phyloP scores from a whole-genome alignment of 78 protist genomes.

The Acrasis kona region DNA sequence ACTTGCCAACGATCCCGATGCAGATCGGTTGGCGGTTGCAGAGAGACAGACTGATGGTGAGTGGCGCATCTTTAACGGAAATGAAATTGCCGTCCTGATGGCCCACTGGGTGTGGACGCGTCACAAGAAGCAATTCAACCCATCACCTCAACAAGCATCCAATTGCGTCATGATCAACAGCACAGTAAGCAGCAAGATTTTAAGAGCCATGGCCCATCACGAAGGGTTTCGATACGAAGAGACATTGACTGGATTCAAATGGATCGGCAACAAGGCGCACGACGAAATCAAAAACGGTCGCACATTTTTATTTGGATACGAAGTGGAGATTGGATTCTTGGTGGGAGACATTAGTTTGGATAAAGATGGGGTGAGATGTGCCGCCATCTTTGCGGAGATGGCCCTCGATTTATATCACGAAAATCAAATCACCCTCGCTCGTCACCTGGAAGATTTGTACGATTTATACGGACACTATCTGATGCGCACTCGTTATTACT shows the following conservation, averaged over 20 bases:
- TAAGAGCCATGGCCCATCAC: slow-evolving; percentile 61
- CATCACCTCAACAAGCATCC: neutral
- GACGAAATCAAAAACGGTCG: slow-evolving; percentile 48
- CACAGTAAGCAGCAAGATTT: slow-evolving; percentile 79
- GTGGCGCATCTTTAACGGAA: slow-evolving; percentile 91
- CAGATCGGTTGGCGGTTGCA: slow-evolving; percentile 93
- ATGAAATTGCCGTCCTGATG: slow-evolving; percentile 88
- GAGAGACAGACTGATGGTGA: slow-evolving; percentile 61
- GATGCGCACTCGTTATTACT: slow-evolving; percentile 43
- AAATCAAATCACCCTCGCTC: slow-evolving; percentile 31
- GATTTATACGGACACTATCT: slow-evolving; percentile 23
- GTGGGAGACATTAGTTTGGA: slow-evolving; percentile 61
- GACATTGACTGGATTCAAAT: slow-evolving; percentile 96
- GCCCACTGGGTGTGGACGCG: slow-evolving; percentile 74
- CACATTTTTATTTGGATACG: slow-evolving; percentile 71
- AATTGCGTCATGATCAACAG: slow-evolving; percentile 60
- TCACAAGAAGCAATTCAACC: neutral
- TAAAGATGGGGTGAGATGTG: slow-evolving; percentile 93
- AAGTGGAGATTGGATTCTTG: slow-evolving; percentile 73
- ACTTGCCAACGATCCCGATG: slow-evolving; percentile 99
- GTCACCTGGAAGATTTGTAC: slow-evolving; percentile 32
- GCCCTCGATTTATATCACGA: slow-evolving; percentile 24
- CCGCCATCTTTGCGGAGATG: slow-evolving; percentile 71
- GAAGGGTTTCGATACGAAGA: slow-evolving; percentile 72
- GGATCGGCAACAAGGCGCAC: slow-evolving; percentile 85